Evolutionary conservation across 2,329 filamentous ascomycete genomes (phyloP), one percentile per base, ranked within the genome.

Genomic region (Dothideomycetes sp.): DNA sequence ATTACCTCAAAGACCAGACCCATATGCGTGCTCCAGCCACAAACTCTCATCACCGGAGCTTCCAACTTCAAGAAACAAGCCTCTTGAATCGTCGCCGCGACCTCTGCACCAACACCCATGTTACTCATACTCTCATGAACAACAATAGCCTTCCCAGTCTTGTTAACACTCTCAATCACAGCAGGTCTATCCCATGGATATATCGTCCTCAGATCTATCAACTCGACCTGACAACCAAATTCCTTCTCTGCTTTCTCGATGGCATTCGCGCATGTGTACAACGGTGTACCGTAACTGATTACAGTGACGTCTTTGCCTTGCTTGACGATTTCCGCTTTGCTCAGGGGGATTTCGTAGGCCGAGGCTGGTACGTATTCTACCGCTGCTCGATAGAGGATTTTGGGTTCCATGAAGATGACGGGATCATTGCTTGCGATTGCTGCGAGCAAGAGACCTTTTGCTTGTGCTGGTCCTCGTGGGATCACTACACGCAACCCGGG

Each of bases 51-150:
- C 6, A 95, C 84, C 0, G 88, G 88, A 4, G 88, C 87, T 55
- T 94, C 87, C 19, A 95, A 64, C 3, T 80, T 72, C 47, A 91
- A 59, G 57, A 95, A 95, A 0, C 86, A 89, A 42, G 82, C 78
- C 51, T 91, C 85, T 59, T 94, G 87, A 37, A 95, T 84, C 1
- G 83, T 83, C 0, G 87, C 85, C 1, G 88, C 85, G 1, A 95
- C 80, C 57, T 94, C 87, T 4, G 88, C 87, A 2, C 88, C 88
- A 12, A 94, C 76, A 11, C 88, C 88, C 5, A 83, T 83, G 53
- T 94, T 94, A 48, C 88, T 73, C 82, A 91, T 93, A 43, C 85
- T 80, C 64, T 95, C 88, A 57, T 95, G 88, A 5, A 95, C 88
- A 2, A 95, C 81, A 41, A 95, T 74, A 27, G 83, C 86, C 45